Evolutionary conservation across 108 stramenopile species (phyloP), one percentile per base, ranked within the genome.

Genomic region (Craspedostauros australis): DNA sequence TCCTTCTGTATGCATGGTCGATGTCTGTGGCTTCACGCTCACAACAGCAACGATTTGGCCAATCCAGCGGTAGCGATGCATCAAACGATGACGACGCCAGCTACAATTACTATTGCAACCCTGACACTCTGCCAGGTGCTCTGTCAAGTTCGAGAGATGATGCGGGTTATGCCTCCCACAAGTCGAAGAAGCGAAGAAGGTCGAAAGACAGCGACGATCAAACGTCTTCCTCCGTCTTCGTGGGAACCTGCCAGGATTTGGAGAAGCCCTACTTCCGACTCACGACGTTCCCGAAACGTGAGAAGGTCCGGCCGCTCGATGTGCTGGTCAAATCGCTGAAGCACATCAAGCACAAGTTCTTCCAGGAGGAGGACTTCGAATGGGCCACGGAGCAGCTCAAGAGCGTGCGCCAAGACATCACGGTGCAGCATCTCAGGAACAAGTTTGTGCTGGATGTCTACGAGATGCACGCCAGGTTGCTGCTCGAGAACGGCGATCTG

Each of bases 321-420:
- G 70, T 92, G 1, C 61, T 92, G 6, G 42, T 42, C 45, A 72
- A 79, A 60, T 39, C 80, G n/a, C 54, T 75, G 23, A 48, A 71
- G n/a, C 77, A 78, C 40, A 79, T 88, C 48, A 85, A 85, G 60
- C 28, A 39, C 4, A 46, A 55, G 29, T 90, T 75, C 60, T 40
- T 70, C 7, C n/a, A 57, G 30, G 62, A 78, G 8, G 86, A 87
- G 50, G 86, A 88, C 60, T 93, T 89, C 71, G 80, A 72, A 29
- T 93, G 65, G 46, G 80, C 77, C n/a, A 87, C 82, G 50, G 83
- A 82, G 38, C 91, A 93, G 59, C 70, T 93, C 33, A 93, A 93
- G 57, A 74, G 79, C 48, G 68, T 93, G 6, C 80, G 91, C 19
- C 91, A 93, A 64, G 91, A 93, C 51, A 33, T 93, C 4, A 88